Conservation (phyloP, 331 rosid species). For the Phaseolus coccineus region DNA sequence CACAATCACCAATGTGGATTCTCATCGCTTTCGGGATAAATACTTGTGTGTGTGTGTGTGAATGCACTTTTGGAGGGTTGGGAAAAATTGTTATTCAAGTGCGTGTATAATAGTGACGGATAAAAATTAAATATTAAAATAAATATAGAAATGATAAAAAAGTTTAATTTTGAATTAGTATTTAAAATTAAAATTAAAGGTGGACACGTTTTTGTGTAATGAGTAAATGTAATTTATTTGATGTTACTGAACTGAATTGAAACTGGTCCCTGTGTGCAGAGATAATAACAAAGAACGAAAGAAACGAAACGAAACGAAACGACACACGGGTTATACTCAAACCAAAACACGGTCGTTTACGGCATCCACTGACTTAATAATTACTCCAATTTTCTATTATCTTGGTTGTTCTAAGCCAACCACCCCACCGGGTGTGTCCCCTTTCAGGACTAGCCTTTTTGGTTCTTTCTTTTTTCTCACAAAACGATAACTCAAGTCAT, state of each 20-base stretch:
- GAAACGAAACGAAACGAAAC: constrained; percentile 16
- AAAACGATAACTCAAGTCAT: not conserved
- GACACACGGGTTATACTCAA: constrained; percentile 6
- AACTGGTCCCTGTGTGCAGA: not conserved
- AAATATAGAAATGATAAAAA: too few species aligned
- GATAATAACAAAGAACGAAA: not conserved
- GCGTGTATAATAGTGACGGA: not conserved
- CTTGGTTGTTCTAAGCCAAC: constrained; percentile 13
- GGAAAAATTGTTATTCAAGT: not conserved
- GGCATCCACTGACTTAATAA: not conserved
- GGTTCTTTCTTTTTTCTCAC: not conserved
- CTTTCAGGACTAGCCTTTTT: constrained; percentile 22
- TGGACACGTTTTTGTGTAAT: too few species aligned
- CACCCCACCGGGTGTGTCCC: not conserved
- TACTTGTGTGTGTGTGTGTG: not conserved
- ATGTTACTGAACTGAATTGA: not conserved
- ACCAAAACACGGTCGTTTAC: not conserved
- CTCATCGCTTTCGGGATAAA: not conserved
- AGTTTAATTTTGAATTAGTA: too few species aligned
- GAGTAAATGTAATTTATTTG: not conserved
- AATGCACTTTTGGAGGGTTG: not conserved
- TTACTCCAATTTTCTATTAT: not conserved
- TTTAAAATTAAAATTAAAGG: too few species aligned
- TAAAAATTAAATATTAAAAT: not conserved
- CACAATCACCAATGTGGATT: constrained; percentile 43